Evolutionary conservation across 768 basidiomycete genomes (phyloP), one percentile per base, ranked within the genome.

Genomic region (Strobilomyces confusus): DNA sequence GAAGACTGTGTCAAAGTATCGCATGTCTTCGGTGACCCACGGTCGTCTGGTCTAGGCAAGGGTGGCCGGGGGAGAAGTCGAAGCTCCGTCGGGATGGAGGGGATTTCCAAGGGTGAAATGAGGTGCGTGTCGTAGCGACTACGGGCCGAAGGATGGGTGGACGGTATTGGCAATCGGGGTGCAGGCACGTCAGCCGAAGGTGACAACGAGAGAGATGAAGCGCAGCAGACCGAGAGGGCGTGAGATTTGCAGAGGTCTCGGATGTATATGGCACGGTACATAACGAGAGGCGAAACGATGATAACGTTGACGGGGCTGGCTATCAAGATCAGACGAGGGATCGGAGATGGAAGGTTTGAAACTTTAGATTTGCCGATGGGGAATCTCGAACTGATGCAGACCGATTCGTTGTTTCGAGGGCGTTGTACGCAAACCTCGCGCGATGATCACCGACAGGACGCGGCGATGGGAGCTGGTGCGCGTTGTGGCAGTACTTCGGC

Each of bases 331-430:
- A 62, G 56, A 37, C 22, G 42, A 34, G 44, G 44, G 67, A 69
- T 69, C 68, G 67, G 65, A 65, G 69, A 66, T 69, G 62, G 44
- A 57, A 51, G 52, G 50, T 52, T 38, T 50, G 29, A 66, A 71
- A 69, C 61, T 44, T 66, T 71, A 69, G 68, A 69, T 69, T 69
- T 49, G 48, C 63, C 58, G 65, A 63, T 57, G 57, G 58, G 58
- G 45, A 50, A 48, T 52, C 59, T 58, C 17, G 55, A 49, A 52
- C 48, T 47, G 58, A 58, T 59, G 12, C 57, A 59, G 56, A 19
- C 34, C 12, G 32, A 29, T 17, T 52, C 44, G 44, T 46, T 1
- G 29, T 33, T 15, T 42, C 33, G 45, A 48, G 36, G 22, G 45
- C 2, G 23, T 19, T 13, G 23, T n/a, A 38, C 37, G 14, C 26